These are phyloP conservation scores for Trifolium repens DNA, from an alignment of 306 rosid species.

Conservation along the genomic window DNA sequence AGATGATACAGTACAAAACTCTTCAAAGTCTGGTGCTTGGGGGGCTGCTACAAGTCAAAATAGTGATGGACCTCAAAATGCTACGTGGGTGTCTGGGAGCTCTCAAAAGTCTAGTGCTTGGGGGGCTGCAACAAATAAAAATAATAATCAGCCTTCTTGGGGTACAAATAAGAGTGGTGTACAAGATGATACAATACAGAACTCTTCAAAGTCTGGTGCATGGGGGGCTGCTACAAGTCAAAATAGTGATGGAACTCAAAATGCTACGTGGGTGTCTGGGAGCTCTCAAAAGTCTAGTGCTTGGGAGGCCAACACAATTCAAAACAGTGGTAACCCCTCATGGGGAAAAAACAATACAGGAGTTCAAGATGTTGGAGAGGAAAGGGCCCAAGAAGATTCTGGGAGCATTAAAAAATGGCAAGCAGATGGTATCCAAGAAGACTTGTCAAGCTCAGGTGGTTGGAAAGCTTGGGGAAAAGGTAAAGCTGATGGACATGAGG, in stretches of 20 bases:
- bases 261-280: constrained; percentile 12
- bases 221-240: constrained; percentile 11
- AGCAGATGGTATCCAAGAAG: not conserved
- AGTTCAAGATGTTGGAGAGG: not conserved
- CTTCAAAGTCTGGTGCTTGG: constrained; percentile 29
- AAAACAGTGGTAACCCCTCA: not conserved
- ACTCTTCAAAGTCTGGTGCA: constrained; percentile 24
- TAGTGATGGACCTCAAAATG: not conserved
- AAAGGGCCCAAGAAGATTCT: constrained; percentile 18
- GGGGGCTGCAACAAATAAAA: not conserved
- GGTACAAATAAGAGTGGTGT: not conserved
- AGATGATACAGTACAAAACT: constrained; percentile 2
- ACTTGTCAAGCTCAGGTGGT: constrained; percentile 6
- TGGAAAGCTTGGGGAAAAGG: constrained; percentile 15
- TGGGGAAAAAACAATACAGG: not conserved
- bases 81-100: constrained; percentile 19
- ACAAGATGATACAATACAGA: not conserved
- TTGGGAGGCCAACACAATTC: constrained; percentile 14
- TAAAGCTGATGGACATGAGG: constrained; percentile 34
- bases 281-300: constrained; percentile 6
- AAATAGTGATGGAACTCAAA: not conserved
- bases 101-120: not conserved
- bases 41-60: not conserved
- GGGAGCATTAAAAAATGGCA: not conserved
- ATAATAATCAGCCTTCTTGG: constrained; percentile 5